Base-by-base conservation (phyloP, 2,329 filamentous ascomycete species). In the Aspergillus cejpii region DNA sequence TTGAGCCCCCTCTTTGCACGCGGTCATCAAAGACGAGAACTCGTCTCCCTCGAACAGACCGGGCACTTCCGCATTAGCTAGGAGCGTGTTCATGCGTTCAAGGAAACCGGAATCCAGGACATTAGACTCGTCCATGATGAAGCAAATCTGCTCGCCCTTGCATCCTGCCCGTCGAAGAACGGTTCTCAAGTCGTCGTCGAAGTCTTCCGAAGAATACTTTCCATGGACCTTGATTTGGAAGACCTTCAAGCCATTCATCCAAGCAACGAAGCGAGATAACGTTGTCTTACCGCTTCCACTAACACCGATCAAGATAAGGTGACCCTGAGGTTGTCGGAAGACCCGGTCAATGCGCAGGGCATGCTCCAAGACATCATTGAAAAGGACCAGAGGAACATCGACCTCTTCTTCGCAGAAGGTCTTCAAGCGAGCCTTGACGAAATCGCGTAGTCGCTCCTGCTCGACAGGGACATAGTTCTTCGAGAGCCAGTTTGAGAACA, bases 211-310 rank as follows among this genome's bases (percentile, higher is more conserved):
- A 12, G 92, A 96, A 70, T 98, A 99, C 64, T 91, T 96, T 53
- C 92, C 92, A 61, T 99, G 92, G 0, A 98, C 92, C 75, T 98
- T 99, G 77, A 99, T 98, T 71, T 99, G 92, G 77, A 96, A 98
- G 31, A 98, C 90, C 65, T 91, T 95, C 49, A 99, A 77, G 47
- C 94, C 94, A 61, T 98, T 99, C 92, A 98, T 98, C 92, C 92
- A 99, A 37, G 92, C 92, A 49, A 98, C 92, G 54, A 99, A 99
- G 45, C 94, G 85, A 24, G 94, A 97, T 10, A 99, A 72, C 0
- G 92, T 99, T 3, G 92, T 99, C 75, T 99, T 99, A 69, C 92
- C 92, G 74, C 88, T 94, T 55, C 92, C 94, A 65, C 92, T 98
- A 43, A 98, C 92, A 73, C 92, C 92, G 58, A 99, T 98, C 45